Percentiles rank a stretch among this genome's conserved stretches.
phyloP scores from a whole-genome alignment of 345 rosid species.

The Adansonia digitata region DNA sequence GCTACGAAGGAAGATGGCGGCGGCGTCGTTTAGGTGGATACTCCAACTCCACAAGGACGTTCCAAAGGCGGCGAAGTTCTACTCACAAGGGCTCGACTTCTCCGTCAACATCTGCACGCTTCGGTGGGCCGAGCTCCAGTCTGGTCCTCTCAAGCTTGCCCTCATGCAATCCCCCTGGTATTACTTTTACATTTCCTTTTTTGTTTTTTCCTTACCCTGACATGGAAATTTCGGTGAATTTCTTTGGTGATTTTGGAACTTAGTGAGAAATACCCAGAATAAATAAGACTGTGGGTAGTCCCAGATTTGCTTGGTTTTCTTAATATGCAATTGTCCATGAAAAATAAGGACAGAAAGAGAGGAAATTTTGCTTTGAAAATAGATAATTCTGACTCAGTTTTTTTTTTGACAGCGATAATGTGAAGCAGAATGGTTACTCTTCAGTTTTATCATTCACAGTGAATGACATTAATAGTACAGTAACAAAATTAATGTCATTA shows the following conservation, averaged over 20 bases:
- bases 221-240: background rate
- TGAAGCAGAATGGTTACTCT: slow-evolving; percentile 59
- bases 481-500: slow-evolving; percentile 72
- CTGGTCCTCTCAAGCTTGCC: slow-evolving; percentile 78
- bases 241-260: background rate
- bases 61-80: slow-evolving; percentile 80
- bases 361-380: background rate
- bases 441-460: slow-evolving; percentile 78
- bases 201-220: background rate
- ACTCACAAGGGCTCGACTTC: slow-evolving; percentile 77
- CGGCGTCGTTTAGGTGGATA: slow-evolving; percentile 77
- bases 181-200: background rate
- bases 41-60: slow-evolving; percentile 94
- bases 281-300: background rate
- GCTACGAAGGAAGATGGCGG: slow-evolving; percentile 43
- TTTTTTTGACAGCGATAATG: slow-evolving; percentile 41
- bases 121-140: slow-evolving; percentile 93
- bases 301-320: background rate
- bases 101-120: slow-evolving; percentile 73
- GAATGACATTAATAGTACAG: slow-evolving; percentile 62
- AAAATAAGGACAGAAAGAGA: background rate
- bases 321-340: background rate
- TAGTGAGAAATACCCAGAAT: background rate
- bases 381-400: slow-evolving; percentile 17
- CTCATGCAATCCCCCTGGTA: slow-evolving; percentile 74